These are phyloP conservation scores for Neurospora sp. DNA, from an alignment of 495 filamentous ascomycete genomes.

Conservation along the genomic window DNA sequence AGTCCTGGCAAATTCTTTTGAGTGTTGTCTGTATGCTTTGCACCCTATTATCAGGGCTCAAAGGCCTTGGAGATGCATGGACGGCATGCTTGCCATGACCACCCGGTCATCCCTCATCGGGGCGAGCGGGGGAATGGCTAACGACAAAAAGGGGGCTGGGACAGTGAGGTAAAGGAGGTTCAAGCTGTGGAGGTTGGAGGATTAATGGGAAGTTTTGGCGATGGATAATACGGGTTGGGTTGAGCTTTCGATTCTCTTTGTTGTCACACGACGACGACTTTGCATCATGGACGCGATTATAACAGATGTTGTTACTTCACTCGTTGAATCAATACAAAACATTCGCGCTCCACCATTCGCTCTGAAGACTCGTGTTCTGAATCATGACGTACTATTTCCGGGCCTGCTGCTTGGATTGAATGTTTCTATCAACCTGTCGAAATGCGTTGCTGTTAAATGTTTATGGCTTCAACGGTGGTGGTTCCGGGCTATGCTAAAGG, in stretches of 20 bases:
- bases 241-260: not conserved
- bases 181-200: not conserved
- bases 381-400: not conserved
- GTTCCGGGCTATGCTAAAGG: not conserved
- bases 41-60: not conserved
- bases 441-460: not conserved
- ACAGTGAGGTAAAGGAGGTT: not conserved
- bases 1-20: conserved; percentile 44
- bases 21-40: not conserved
- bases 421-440: not conserved
- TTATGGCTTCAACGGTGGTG: not conserved
- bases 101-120: not conserved
- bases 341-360: not conserved
- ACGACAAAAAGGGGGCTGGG: not conserved
- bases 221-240: not conserved
- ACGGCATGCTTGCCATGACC: not conserved
- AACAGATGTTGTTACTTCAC: not conserved
- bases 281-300: not conserved
- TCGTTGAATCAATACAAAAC: not conserved
- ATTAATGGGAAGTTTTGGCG: not conserved
- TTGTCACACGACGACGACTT: not conserved
- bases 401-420: not conserved
- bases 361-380: not conserved
- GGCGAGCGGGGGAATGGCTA: not conserved
- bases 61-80: not conserved